Percentiles rank a stretch among this genome's conserved stretches.
phyloP scores from a whole-genome alignment of 371 early-diverging fungal genomes.

The Mucor sp. region DNA sequence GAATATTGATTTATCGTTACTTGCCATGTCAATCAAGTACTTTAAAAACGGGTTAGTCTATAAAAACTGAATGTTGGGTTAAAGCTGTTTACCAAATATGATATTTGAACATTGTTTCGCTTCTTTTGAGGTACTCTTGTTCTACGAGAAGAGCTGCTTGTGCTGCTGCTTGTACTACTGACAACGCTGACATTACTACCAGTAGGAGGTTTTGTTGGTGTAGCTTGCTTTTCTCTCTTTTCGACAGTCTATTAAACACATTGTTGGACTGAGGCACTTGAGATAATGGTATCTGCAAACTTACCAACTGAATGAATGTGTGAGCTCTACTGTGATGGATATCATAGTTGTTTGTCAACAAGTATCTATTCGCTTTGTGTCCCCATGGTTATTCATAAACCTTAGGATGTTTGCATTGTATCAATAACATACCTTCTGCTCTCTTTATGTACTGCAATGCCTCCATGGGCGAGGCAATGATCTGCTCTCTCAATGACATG shows the following conservation, averaged over 20 bases:
- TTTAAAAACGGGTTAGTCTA: background rate
- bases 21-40: constrained; percentile 22
- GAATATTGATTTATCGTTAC: constrained; percentile 22
- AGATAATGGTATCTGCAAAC: background rate
- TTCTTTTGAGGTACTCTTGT: constrained; percentile 7
- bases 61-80: too few species aligned
- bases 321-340: constrained; percentile 87
- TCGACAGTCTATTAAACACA: constrained; percentile 7
- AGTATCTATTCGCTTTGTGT: constrained; percentile 68
- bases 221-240: constrained; percentile 9
- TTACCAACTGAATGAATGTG: constrained; percentile 87
- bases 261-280: background rate
- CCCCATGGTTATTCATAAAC: background rate
- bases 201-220: background rate
- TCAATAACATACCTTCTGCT: constrained; percentile 67
- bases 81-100: constrained; percentile 8
- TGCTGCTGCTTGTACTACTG: constrained; percentile 11
- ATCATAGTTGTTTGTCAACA: constrained; percentile 87
- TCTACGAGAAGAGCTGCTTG: constrained; percentile 8
- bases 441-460: constrained; percentile 74
- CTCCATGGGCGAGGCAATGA: constrained; percentile 83
- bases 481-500: constrained; percentile 84
- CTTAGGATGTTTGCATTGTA: background rate
- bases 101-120: constrained; percentile 8
- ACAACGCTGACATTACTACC: constrained; percentile 1